Conservation (phyloP, 208 protist genomes). For the Zelonia costaricensis region DNA sequence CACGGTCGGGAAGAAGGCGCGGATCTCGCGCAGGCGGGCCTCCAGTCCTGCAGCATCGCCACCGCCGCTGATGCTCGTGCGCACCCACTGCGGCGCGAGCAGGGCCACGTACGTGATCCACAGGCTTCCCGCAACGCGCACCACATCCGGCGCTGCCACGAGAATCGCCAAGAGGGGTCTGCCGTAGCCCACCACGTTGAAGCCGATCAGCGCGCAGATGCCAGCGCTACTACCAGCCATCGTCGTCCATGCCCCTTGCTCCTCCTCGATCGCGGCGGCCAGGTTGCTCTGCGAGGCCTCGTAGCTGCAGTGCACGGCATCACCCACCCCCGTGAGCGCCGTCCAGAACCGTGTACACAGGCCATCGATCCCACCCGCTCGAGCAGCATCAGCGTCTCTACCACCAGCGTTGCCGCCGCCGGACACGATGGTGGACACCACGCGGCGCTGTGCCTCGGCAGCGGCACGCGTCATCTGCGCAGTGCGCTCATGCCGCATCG, state of each 20-base stretch:
- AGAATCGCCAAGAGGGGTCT: conserved; percentile 32
- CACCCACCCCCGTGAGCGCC: neutral
- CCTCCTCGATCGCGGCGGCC: conserved; percentile 32
- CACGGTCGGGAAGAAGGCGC: conserved; percentile 15
- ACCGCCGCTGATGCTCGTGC: neutral
- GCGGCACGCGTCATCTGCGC: conserved; percentile 1
- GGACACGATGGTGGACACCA: neutral
- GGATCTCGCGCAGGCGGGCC: conserved; percentile 6
- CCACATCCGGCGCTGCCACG: conserved; percentile 38
- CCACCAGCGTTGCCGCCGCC: neutral
- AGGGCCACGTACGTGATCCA: conserved; percentile 9
- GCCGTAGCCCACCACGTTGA: conserved; percentile 51
- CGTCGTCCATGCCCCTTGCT: conserved; percentile 33
- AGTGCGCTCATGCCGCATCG: conserved; percentile 10
- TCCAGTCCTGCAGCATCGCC: neutral
- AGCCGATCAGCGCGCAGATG: conserved; percentile 53
- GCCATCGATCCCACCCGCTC: neutral
- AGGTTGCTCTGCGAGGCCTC: conserved; percentile 25
- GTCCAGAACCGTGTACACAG: neutral
- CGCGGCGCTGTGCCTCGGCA: neutral
- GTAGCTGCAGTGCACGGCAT: neutral
- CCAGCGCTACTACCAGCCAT: conserved; percentile 70
- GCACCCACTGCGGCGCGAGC: neutral
- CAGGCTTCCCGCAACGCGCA: conserved; percentile 22
- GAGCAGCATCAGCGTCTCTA: neutral